These are phyloP conservation scores for Toxoplasma gondii DNA, from an alignment of 169 alveolate species.

Conservation along the genomic window DNA sequence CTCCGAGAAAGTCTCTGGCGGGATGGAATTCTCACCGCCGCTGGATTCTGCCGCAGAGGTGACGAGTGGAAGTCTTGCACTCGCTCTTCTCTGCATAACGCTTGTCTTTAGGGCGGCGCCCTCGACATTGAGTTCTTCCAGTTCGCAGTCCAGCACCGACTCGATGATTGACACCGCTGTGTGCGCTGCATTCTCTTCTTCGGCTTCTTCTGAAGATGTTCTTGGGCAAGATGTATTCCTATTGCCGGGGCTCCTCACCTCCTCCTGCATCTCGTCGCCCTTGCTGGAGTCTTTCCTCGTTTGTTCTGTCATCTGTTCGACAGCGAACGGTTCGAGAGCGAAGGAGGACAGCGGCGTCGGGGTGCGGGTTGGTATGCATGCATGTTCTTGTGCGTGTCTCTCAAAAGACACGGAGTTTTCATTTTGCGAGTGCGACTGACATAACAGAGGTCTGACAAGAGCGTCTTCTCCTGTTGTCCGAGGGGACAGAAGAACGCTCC, in stretches of 20 bases:
- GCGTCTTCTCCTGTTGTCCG: neutral
- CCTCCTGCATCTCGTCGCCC: too few relatives aligned
- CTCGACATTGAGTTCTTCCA: neutral
- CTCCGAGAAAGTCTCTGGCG: too few relatives aligned
- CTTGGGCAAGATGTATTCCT: neutral
- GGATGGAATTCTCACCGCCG: neutral
- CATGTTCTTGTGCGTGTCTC: too few relatives aligned
- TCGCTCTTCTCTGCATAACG: neutral
- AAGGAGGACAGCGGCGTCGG: too few relatives aligned
- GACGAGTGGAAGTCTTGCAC: neutral
- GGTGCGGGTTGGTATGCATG: too few relatives aligned
- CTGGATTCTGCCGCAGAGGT: neutral
- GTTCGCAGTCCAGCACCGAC: slow-evolving; percentile 7
- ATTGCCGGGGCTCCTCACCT: neutral
- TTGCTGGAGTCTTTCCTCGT: too few relatives aligned
- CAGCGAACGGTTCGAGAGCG: too few relatives aligned
- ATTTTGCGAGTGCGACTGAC: too few relatives aligned
- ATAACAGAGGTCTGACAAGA: neutral
- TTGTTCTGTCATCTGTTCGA: too few relatives aligned
- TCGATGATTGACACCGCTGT: neutral
- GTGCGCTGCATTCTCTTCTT: neutral
- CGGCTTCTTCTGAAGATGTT: neutral
- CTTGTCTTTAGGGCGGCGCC: neutral
- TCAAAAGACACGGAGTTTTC: too few relatives aligned
- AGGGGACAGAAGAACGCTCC: neutral